Evolutionary conservation across 768 basidiomycete species (phyloP).

Genomic region (Russula foetens): DNA sequence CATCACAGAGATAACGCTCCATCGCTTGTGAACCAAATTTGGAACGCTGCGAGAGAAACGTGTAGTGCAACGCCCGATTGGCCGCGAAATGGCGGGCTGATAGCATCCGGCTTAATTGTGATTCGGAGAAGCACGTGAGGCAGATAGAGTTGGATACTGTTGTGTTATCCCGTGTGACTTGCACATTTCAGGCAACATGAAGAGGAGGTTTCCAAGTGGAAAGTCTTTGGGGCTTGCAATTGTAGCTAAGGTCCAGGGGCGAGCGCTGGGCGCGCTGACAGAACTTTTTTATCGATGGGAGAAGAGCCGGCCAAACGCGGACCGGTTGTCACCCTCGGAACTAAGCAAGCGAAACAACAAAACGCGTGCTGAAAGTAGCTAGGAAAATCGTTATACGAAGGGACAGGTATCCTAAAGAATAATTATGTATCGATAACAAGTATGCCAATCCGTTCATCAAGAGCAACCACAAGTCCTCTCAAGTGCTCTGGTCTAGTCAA

Average conservation of each 20-base stretch:
- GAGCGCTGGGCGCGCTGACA: too few species aligned
- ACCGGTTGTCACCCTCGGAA: background rate
- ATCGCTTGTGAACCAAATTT: background rate
- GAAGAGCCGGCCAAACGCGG: background rate
- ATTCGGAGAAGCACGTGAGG: background rate
- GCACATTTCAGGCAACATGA: background rate
- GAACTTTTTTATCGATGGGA: too few species aligned
- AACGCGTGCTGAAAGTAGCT: background rate
- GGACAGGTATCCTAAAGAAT: background rate
- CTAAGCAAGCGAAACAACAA: too few species aligned
- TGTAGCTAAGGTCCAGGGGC: background rate
- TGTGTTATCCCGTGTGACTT: background rate
- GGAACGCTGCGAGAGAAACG: background rate
- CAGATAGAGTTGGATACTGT: background rate
- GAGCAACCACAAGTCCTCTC: background rate
- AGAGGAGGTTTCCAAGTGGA: background rate
- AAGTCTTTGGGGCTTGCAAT: background rate
- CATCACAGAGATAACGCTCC: background rate
- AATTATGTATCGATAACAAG: background rate
- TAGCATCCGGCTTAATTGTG: background rate
- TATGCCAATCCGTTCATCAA: background rate
- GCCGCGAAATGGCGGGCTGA: background rate
- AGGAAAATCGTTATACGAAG: background rate
- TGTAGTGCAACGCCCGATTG: background rate
- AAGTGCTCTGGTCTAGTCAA: background rate